Evolutionary conservation across 441 rosid species (phyloP), one percentile per base, ranked within the genome.

Genomic region (Pelargonium myrrhifolium): DNA sequence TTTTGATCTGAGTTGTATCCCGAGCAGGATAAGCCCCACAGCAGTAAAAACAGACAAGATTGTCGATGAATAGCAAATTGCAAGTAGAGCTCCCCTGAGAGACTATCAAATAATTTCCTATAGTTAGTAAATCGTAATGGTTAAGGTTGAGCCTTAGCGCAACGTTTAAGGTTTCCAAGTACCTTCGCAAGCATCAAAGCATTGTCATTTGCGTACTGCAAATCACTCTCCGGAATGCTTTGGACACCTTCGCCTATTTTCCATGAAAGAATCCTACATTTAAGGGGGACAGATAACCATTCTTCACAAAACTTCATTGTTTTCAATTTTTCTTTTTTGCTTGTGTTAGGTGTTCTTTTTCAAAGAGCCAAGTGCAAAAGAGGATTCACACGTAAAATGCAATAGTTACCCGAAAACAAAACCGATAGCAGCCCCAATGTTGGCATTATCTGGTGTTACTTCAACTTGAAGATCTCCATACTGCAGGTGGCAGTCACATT

Each of bases 391-490:
- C 65, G 45, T n/a, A 24, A 65, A 66, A 62, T 55, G 37, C 24
- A 66, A 70, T 47, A 75, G 62, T 78, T 89, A 89, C 98, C 96
- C 97, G 58, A 85, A 90, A 64, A 75, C 82, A 66, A 87, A 66
- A 69, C 83, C 86, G 49, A 93, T 84, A 8, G 75, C 83, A 63
- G 95, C 93, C 64, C 98, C 98, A 2, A 79, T 78, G 72, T 86
- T 83, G 47, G 97, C 97, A 75, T 84, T 89, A 72, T 79, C 79
- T 9, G 89, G 84, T 61, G 85, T 93, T 67, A 86, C 74, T 74
- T 83, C 93, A 72, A 93, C 86, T 75, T 90, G 96, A 77, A 90
- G 96, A 0, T 89, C 93, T 79, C 98, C 98, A 78, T 89, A 93
- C 98, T 93, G 78, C 78, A 82, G 31, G 73, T 10, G 24, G 45